These are phyloP conservation scores for Aureobasidium subglaciale DNA, from an alignment of 2,329 filamentous ascomycete genomes.

Conservation along the genomic window DNA sequence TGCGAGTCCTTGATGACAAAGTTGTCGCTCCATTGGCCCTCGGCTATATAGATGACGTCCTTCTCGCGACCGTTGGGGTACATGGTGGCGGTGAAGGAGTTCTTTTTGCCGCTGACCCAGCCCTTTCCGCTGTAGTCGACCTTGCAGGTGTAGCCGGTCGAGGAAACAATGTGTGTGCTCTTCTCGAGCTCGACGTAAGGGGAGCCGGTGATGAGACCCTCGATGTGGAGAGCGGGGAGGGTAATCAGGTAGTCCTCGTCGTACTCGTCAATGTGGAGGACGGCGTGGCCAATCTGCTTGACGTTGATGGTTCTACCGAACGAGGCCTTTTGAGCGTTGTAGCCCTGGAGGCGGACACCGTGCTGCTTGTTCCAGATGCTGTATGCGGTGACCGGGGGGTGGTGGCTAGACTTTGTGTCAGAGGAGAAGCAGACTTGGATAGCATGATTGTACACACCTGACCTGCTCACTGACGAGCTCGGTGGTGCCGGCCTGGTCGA, in stretches of 20 bases:
- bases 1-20: conserved; percentile 70
- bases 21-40: conserved; percentile 82
- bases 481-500: conserved; percentile 72
- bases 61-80: conserved; percentile 65
- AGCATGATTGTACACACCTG: conserved; percentile 42
- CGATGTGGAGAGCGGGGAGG: conserved; percentile 84
- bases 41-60: conserved; percentile 69
- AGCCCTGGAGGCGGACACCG: conserved; percentile 69
- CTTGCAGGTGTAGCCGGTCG: conserved; percentile 77
- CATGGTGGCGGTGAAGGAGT: conserved; percentile 70
- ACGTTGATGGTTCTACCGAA: conserved; percentile 92
- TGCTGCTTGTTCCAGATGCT: conserved; percentile 80
- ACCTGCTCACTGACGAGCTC: conserved; percentile 91
- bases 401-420: conserved; percentile 50
- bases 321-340: conserved; percentile 93
- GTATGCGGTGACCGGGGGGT: conserved; percentile 92
- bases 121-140: conserved; percentile 91
- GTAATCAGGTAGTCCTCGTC: conserved; percentile 82
- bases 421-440: neutral
- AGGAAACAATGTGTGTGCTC: conserved; percentile 76
- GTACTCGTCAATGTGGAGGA: conserved; percentile 63
- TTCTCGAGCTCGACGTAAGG: conserved; percentile 90
- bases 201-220: conserved; percentile 77
- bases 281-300: conserved; percentile 69
- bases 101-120: conserved; percentile 95